phyloP scores from a whole-genome alignment of 768 basidiomycete species.

The Pleurotus cornucopiae region DNA sequence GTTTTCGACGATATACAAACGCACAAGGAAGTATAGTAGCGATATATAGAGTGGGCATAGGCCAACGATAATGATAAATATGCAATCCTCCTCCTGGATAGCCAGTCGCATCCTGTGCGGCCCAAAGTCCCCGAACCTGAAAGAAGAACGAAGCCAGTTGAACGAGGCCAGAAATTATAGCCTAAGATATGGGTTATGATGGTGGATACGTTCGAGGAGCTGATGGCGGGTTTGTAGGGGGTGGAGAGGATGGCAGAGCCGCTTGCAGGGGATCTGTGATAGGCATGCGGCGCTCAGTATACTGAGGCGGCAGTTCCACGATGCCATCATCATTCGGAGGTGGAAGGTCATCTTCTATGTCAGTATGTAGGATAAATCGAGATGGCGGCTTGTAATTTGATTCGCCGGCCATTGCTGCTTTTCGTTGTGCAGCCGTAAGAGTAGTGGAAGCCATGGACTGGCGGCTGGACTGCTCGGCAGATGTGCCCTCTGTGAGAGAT shows the following conservation, averaged over 20 bases:
- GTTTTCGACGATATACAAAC: background rate
- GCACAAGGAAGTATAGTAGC: constrained; percentile 4
- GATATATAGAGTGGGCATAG: background rate
- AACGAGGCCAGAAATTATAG: background rate
- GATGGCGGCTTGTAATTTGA: constrained; percentile 25
- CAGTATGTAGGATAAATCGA: constrained; percentile 13
- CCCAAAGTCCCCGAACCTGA: background rate
- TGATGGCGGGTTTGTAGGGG: background rate
- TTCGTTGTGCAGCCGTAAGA: constrained; percentile 41
- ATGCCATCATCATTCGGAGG: constrained; percentile 10
- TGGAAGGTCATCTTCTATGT: constrained; percentile 10
- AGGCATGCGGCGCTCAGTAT: constrained; percentile 9
- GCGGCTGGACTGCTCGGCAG: background rate
- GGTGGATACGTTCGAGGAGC: background rate
- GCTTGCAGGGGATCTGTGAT: background rate
- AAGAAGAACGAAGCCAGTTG: background rate
- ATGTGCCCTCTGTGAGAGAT: constrained; percentile 1
- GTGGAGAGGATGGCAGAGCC: background rate
- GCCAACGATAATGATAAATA: background rate
- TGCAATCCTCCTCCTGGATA: background rate
- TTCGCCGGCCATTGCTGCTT: constrained; percentile 51
- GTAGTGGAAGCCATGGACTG: constrained; percentile 13
- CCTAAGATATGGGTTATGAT: too few species aligned
- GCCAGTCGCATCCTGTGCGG: background rate
- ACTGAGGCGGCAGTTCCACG: constrained; percentile 14